phyloP scores from a whole-genome alignment of 176 grass and related monocot genomes.

The Hsuehochloa calcarea region DNA sequence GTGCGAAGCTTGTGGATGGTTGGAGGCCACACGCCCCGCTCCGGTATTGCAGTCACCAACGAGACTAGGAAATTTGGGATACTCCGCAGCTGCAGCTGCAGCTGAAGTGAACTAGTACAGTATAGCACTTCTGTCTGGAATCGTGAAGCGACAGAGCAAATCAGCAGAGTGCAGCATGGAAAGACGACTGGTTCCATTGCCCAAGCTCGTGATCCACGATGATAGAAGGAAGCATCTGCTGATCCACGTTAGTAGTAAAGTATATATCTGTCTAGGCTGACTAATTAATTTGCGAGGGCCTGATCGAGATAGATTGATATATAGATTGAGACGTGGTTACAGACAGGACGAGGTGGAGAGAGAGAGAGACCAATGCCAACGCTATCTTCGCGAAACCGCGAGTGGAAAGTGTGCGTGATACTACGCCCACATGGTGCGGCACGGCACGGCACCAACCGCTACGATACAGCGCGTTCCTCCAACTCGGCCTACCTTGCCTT shows the following conservation, averaged over 20 bases:
- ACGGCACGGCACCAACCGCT: constrained; percentile 5
- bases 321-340: background rate
- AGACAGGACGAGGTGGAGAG: background rate
- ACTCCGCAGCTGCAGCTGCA: background rate
- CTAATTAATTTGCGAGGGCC: background rate
- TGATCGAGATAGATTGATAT: background rate
- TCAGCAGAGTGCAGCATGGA: background rate
- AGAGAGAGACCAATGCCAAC: background rate
- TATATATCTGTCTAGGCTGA: background rate
- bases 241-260: background rate
- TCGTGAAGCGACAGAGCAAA: background rate
- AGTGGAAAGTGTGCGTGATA: background rate
- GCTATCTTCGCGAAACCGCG: background rate
- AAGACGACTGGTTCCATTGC: background rate
- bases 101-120: background rate
- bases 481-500: constrained; percentile 3
- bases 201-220: constrained; percentile 22
- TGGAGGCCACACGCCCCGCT: background rate
- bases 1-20: background rate
- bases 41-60: background rate
- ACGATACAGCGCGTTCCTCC: constrained; percentile 19
- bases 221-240: background rate
- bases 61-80: background rate
- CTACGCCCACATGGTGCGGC: background rate
- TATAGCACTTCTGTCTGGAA: background rate